Conservation (phyloP, 495 filamentous ascomycete genomes). For the Tuber borchii region DNA sequence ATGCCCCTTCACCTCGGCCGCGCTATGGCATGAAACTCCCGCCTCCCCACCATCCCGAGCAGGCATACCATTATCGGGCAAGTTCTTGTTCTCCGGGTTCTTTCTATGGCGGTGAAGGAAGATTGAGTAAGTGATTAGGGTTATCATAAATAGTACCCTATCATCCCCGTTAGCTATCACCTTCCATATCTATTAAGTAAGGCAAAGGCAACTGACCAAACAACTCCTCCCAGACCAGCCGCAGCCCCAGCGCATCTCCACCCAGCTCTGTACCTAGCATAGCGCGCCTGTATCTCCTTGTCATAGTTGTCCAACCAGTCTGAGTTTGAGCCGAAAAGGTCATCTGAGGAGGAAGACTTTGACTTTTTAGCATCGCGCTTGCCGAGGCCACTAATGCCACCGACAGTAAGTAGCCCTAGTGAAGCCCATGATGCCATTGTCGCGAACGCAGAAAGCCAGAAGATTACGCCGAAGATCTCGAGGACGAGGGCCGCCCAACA, state of each 20-base stretch:
- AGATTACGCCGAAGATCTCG: conserved; percentile 18
- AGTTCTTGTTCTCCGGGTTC: conserved; percentile 15
- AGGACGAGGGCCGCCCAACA: conserved; percentile 23
- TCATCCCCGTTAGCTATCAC: neutral
- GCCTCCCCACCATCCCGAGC: neutral
- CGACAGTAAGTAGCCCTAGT: neutral
- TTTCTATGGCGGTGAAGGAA: conserved; percentile 14
- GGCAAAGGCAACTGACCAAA: conserved; percentile 7
- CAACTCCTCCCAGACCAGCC: conserved; percentile 14
- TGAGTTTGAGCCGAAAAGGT: neutral
- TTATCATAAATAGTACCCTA: conserved; percentile 16
- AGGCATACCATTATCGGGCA: conserved; percentile 17
- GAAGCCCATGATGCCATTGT: conserved; percentile 17
- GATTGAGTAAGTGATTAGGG: conserved; percentile 18
- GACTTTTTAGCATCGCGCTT: neutral
- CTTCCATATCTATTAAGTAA: neutral
- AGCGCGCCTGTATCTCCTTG: neutral
- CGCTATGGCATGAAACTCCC: neutral
- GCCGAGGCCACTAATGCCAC: neutral
- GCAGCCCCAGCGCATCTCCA: conserved; percentile 18
- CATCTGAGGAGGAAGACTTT: neutral
- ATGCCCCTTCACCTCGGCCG: conserved; percentile 1
- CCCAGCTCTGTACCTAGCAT: neutral
- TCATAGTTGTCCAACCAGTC: neutral
- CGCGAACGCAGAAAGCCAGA: conserved; percentile 19